Conservation (phyloP, 2,329 filamentous ascomycete species). For the Paraphoma chrysanthemicola region DNA sequence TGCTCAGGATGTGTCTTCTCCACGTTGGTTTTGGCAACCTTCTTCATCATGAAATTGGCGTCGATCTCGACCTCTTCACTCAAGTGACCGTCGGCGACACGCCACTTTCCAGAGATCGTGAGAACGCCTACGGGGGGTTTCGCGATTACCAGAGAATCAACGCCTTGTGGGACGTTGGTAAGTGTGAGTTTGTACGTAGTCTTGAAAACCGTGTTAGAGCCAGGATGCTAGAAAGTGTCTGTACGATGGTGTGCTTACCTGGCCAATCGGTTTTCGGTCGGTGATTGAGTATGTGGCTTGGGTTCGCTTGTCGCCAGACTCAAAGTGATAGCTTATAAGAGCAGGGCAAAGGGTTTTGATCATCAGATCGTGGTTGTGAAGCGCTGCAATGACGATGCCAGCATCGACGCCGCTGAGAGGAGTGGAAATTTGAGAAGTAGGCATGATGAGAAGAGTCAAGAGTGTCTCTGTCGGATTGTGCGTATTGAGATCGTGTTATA, state of each 20-base stretch:
- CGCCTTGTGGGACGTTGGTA: slow-evolving; percentile 42
- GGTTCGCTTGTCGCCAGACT: slow-evolving; percentile 37
- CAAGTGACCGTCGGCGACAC: slow-evolving; percentile 39
- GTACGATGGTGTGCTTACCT: slow-evolving; percentile 21
- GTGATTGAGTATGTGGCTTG: slow-evolving; percentile 46
- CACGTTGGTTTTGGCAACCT: slow-evolving; percentile 50
- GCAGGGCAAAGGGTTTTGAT: slow-evolving; percentile 48
- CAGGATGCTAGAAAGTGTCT: neutral
- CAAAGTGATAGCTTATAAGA: slow-evolving; percentile 42
- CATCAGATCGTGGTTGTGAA: slow-evolving; percentile 51
- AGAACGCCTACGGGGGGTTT: slow-evolving; percentile 49
- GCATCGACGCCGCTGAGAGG: slow-evolving; percentile 34
- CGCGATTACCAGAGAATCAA: slow-evolving; percentile 49
- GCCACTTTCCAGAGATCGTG: slow-evolving; percentile 49
- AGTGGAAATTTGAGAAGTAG: slow-evolving; percentile 48
- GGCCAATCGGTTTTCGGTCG: slow-evolving; percentile 50
- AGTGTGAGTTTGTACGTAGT: slow-evolving; percentile 52
- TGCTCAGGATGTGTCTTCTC: slow-evolving; percentile 51
- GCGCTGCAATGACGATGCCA: slow-evolving; percentile 38
- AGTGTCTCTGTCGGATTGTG: neutral
- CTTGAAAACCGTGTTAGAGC: slow-evolving; percentile 13
- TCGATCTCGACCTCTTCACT: slow-evolving; percentile 51
- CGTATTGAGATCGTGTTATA: neutral
- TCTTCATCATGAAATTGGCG: slow-evolving; percentile 52
- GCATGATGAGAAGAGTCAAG: slow-evolving; percentile 29